Evolutionary conservation across 495 filamentous ascomycete species (phyloP).

Genomic region (Penicillium roqueforti): DNA sequence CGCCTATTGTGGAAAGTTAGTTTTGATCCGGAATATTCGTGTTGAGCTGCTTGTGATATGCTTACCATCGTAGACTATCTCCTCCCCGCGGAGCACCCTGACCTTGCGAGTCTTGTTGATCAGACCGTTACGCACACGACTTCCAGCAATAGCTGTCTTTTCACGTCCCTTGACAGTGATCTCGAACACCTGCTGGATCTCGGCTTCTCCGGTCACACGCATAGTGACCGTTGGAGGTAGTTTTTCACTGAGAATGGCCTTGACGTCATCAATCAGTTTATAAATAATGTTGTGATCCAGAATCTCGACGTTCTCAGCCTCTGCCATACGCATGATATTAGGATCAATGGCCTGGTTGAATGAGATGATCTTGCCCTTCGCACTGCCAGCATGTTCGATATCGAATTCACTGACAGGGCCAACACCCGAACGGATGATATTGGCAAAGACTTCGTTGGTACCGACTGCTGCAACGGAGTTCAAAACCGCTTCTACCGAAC

Average conservation of each 20-base stretch:
- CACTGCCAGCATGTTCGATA: slow-evolving; percentile 74
- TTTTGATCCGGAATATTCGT: neutral
- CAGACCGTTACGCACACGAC: slow-evolving; percentile 77
- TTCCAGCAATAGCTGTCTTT: slow-evolving; percentile 75
- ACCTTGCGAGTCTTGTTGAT: slow-evolving; percentile 59
- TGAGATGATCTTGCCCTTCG: slow-evolving; percentile 67
- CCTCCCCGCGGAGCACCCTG: slow-evolving; percentile 64
- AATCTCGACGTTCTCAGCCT: slow-evolving; percentile 64
- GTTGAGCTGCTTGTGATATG: slow-evolving; percentile 8
- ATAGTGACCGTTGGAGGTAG: slow-evolving; percentile 60
- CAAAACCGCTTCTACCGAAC: slow-evolving; percentile 85
- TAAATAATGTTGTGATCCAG: slow-evolving; percentile 93
- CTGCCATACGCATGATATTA: slow-evolving; percentile 64
- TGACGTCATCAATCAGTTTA: slow-evolving; percentile 78
- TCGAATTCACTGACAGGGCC: slow-evolving; percentile 83
- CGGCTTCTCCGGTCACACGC: slow-evolving; percentile 81
- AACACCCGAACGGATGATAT: slow-evolving; percentile 71
- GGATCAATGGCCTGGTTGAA: slow-evolving; percentile 78
- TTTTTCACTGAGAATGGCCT: slow-evolving; percentile 58
- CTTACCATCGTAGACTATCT: slow-evolving; percentile 77
- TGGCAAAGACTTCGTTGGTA: slow-evolving; percentile 74
- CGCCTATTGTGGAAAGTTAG: slow-evolving; percentile 46
- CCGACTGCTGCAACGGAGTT: slow-evolving; percentile 70
- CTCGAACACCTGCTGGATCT: slow-evolving; percentile 75
- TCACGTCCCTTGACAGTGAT: slow-evolving; percentile 71